A percentile compares a stretch with the other conserved stretches of the same genome.
These are phyloP conservation scores for Lachnellula occidentalis DNA, from an alignment of 2,329 filamentous ascomycete species.

Conservation along the genomic window DNA sequence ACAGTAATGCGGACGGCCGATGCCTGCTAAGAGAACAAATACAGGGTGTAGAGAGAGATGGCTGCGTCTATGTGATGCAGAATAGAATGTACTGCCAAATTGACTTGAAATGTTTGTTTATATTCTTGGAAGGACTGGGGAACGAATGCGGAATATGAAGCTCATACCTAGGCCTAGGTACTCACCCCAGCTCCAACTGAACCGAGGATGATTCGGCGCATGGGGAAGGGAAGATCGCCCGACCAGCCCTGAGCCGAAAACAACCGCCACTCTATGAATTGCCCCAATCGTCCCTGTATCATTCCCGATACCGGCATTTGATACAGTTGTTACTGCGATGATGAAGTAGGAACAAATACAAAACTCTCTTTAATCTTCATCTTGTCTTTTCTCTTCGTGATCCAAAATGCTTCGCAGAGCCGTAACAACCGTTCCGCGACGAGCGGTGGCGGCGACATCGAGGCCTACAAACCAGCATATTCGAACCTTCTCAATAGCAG, in stretches of 20 bases:
- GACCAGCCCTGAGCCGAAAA: background rate
- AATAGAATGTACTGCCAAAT: background rate
- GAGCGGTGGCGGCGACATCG: conserved; percentile 11
- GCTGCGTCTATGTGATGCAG: background rate
- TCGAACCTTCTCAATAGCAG: conserved; percentile 21
- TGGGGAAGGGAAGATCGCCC: background rate
- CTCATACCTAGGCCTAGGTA: background rate
- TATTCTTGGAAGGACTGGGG: background rate
- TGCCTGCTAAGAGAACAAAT: background rate
- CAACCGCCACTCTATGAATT: too few species aligned
- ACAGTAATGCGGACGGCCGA: conserved; percentile 3
- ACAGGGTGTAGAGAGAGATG: background rate
- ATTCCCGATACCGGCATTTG: background rate
- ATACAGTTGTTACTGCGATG: background rate
- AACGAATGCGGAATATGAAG: background rate
- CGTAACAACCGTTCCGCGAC: conserved; percentile 21
- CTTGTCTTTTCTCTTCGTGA: background rate
- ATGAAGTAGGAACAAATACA: background rate
- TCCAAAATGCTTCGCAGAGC: conserved; percentile 29
- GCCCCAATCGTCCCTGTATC: background rate
- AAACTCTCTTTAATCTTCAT: background rate
- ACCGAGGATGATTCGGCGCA: background rate
- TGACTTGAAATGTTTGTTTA: background rate
- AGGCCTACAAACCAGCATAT: conserved; percentile 13
- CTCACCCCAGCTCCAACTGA: background rate